Evolutionary conservation across 257 asterid species (phyloP).

Genomic region (Nicotiana tomentosiformis): DNA sequence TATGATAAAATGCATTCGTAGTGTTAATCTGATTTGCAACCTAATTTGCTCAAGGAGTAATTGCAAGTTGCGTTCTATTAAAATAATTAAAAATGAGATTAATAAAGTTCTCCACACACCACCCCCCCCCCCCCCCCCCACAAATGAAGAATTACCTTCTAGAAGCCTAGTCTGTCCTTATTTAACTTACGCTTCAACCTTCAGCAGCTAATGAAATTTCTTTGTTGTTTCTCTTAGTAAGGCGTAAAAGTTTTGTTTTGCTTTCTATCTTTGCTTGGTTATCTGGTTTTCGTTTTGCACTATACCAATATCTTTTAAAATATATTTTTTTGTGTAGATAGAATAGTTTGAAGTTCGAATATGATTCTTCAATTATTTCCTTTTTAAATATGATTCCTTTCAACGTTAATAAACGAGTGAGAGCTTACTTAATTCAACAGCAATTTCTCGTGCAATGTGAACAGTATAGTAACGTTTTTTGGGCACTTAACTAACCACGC

Average conservation of each 20-base stretch:
- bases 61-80: too few species aligned
- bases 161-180: background rate
- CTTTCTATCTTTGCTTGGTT: background rate
- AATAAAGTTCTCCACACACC: too few species aligned
- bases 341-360: background rate
- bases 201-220: background rate
- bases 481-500: too few species aligned
- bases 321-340: too few species aligned
- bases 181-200: background rate
- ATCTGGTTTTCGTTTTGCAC: background rate
- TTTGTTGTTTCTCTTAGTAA: background rate
- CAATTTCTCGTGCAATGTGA: background rate
- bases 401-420: background rate
- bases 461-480: too few species aligned
- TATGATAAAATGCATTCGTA: too few species aligned
- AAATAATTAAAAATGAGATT: too few species aligned
- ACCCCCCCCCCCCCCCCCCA: too few species aligned
- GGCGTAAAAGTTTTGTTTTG: background rate
- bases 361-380: background rate
- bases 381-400: too few species aligned
- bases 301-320: too few species aligned
- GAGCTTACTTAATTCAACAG: background rate
- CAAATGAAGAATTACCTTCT: background rate
- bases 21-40: too few species aligned
- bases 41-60: too few species aligned